These are phyloP conservation scores for Domatiomyces globalis DNA, from an alignment of 2,329 filamentous ascomycete species.

Conservation along the genomic window DNA sequence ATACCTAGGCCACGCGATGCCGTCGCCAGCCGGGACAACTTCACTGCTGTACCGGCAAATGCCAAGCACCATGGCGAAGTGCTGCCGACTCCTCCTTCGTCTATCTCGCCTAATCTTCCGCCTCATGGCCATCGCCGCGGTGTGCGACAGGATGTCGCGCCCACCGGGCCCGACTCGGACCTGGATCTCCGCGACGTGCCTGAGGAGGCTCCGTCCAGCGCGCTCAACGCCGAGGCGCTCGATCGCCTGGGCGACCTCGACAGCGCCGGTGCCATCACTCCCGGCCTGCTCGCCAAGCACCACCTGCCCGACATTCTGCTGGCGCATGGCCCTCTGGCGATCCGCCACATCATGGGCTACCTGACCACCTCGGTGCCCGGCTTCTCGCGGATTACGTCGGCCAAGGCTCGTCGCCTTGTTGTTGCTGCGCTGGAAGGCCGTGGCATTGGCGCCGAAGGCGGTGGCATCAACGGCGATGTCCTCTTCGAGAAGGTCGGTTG, in stretches of 20 bases:
- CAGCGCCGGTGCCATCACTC: constrained; percentile 68
- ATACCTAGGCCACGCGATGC: constrained; percentile 32
- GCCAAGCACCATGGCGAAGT: constrained; percentile 21
- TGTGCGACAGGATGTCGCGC: constrained; percentile 21
- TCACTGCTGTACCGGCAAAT: constrained; percentile 21
- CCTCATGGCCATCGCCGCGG: constrained; percentile 65
- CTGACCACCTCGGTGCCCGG: constrained; percentile 86
- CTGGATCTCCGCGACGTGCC: constrained; percentile 64
- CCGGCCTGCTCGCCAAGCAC: constrained; percentile 70
- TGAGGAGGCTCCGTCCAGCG: constrained; percentile 32
- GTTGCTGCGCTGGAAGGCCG: constrained; percentile 84
- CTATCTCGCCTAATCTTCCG: constrained; percentile 75
- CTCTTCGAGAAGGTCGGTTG: constrained; percentile 89
- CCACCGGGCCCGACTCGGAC: constrained; percentile 59
- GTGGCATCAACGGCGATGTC: constrained; percentile 42
- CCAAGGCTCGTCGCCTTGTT: constrained; percentile 78
- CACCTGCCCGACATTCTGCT: constrained; percentile 84
- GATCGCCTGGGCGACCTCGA: constrained; percentile 47
- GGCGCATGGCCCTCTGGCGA: constrained; percentile 77
- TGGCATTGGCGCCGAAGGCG: constrained; percentile 38
- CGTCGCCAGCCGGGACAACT: constrained; percentile 24
- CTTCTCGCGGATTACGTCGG: constrained; percentile 68
- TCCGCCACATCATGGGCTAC: constrained; percentile 90
- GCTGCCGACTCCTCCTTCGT: constrained; percentile 86
- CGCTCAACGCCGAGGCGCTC: constrained; percentile 30